Evolutionary conservation across 208 protist species (phyloP).

Genomic region (Balamuthia mandrillaris): DNA sequence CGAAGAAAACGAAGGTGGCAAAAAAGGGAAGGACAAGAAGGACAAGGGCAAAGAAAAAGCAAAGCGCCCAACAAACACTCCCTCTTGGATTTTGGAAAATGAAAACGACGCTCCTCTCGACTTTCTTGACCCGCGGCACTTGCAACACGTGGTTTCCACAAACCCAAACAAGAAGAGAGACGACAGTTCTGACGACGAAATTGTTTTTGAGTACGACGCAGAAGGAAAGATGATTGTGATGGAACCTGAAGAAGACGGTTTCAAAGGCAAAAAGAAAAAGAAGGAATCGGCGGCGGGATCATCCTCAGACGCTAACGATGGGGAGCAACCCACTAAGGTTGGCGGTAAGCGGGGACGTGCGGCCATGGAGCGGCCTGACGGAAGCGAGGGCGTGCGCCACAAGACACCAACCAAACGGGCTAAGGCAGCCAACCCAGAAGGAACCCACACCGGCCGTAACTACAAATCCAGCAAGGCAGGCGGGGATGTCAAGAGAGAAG

Average conservation of each 20-base stretch:
- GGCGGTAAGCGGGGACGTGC: too few relatives aligned
- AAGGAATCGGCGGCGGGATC: background rate
- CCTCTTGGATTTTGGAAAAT: constrained; percentile 4
- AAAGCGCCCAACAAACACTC: too few relatives aligned
- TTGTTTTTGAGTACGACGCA: too few relatives aligned
- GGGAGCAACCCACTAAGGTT: too few relatives aligned
- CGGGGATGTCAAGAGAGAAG: background rate
- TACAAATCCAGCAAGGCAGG: background rate
- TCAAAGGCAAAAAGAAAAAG: too few relatives aligned
- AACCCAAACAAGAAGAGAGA: background rate
- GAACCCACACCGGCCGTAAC: background rate
- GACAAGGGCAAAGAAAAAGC: background rate
- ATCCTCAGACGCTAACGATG: too few relatives aligned
- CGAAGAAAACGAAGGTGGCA: background rate
- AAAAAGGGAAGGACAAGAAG: background rate
- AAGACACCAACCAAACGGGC: background rate
- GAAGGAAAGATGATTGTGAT: too few relatives aligned
- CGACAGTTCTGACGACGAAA: background rate
- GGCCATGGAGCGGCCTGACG: too few relatives aligned
- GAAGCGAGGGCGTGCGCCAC: background rate
- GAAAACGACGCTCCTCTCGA: background rate
- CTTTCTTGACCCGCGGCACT: background rate
- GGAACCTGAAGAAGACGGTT: too few relatives aligned
- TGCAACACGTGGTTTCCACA: background rate
- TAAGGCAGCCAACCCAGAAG: background rate